A percentile compares a stretch with the other conserved stretches of the same genome.
These are phyloP conservation scores for Lolium perenne DNA, from an alignment of 176 grass and related monocot species.

Conservation along the genomic window DNA sequence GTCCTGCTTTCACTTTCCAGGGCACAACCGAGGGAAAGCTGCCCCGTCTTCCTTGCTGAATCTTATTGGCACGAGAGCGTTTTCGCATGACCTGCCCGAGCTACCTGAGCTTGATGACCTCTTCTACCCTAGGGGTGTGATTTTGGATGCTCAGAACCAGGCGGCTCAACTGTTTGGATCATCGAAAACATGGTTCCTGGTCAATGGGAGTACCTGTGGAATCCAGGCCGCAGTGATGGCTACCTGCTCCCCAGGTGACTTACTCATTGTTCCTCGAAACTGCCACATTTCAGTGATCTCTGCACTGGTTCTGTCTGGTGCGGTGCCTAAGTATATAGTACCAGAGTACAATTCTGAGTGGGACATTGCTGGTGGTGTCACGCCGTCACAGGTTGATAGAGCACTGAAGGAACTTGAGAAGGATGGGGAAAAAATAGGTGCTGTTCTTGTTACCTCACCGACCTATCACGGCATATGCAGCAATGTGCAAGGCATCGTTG, in stretches of 20 bases:
- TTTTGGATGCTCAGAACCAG: conserved; percentile 58
- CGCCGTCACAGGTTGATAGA: conserved; percentile 53
- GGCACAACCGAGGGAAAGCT: conserved; percentile 79
- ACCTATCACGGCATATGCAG: conserved; percentile 90
- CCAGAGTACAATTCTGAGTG: conserved; percentile 72
- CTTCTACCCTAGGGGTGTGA: conserved; percentile 59
- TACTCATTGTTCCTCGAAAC: conserved; percentile 74
- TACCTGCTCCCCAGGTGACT: conserved; percentile 67
- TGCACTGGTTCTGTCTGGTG: conserved; percentile 65
- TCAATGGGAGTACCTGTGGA: conserved; percentile 82
- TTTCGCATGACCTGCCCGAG: conserved; percentile 76
- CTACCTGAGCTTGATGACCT: conserved; percentile 84
- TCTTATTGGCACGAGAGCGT: conserved; percentile 49
- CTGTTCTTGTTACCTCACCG: conserved; percentile 77
- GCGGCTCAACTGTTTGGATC: conserved; percentile 83
- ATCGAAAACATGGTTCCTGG: conserved; percentile 79
- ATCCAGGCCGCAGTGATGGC: conserved; percentile 89
- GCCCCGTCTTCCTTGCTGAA: conserved; percentile 51
- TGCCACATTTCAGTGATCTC: conserved; percentile 82
- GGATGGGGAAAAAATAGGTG: conserved; percentile 56
- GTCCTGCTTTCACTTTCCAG: conserved; percentile 89
- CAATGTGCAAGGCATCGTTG: conserved; percentile 63
- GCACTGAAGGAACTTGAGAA: conserved; percentile 61
- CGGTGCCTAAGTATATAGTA: conserved; percentile 76
- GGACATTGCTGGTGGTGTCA: conserved; percentile 77